Percentiles rank a stretch among this genome's conserved stretches.
These are phyloP conservation scores for Aspergillus olivimuriae DNA, from an alignment of 495 filamentous ascomycete species.

Conservation along the genomic window DNA sequence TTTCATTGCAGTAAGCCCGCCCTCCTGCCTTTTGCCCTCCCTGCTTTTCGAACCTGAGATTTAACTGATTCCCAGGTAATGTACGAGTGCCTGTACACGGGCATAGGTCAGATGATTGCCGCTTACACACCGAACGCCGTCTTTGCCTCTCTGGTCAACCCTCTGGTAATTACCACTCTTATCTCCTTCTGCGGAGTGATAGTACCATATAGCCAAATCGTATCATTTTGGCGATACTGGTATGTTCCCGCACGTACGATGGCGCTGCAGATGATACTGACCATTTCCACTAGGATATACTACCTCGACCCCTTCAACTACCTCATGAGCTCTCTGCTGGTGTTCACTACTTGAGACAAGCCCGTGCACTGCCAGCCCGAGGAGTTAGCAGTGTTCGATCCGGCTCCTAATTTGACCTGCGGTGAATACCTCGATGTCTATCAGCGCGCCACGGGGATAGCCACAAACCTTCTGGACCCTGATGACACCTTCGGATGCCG, in stretches of 20 bases:
- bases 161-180: not conserved
- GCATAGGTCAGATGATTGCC: not conserved
- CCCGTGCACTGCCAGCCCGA: not conserved
- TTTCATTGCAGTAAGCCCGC: too few species aligned
- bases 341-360: constrained; percentile 7
- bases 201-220: constrained; percentile 32
- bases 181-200: constrained; percentile 15
- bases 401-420: not conserved
- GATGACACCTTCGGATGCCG: not conserved
- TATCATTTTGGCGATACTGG: constrained; percentile 60
- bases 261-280: too few species aligned
- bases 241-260: too few species aligned
- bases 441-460: not conserved
- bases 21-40: too few species aligned
- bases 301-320: constrained; percentile 62
- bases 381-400: not conserved
- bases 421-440: not conserved
- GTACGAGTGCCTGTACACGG: not conserved
- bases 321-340: constrained; percentile 50
- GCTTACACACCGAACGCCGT: not conserved
- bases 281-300: too few species aligned
- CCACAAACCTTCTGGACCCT: not conserved
- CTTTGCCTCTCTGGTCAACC: not conserved
- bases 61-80: too few species aligned
- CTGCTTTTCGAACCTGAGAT: too few species aligned